Evolutionary conservation across 129 eudicot genomes (phyloP).

Genomic region (Mikania micrantha): DNA sequence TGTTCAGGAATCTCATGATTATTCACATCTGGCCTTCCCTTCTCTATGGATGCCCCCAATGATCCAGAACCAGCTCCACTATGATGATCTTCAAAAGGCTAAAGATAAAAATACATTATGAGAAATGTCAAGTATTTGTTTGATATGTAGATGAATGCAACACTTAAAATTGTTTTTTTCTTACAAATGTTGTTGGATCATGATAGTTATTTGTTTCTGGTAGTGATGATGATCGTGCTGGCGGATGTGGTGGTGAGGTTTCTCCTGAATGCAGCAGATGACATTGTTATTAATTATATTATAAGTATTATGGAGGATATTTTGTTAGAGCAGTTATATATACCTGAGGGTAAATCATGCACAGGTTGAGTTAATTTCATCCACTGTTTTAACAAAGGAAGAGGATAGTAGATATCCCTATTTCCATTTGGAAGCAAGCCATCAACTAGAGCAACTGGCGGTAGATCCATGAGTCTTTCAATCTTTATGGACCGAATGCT

Average conservation of each 20-base stretch:
- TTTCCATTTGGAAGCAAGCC: conserved; percentile 40
- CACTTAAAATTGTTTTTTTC: conserved; percentile 3
- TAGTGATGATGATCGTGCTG: conserved; percentile 62
- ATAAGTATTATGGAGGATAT: neutral
- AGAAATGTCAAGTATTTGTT: conserved; percentile 7
- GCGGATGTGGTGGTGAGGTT: conserved; percentile 55
- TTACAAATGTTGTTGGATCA: conserved; percentile 48
- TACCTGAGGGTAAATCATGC: conserved; percentile 85
- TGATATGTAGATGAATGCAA: neutral
- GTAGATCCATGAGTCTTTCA: conserved; percentile 61
- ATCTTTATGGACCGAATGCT: conserved; percentile 42
- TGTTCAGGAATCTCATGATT: conserved; percentile 28
- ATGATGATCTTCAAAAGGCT: conserved; percentile 1
- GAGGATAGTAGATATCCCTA: conserved; percentile 51
- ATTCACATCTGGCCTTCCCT: conserved; percentile 1
- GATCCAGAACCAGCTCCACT: conserved; percentile 4
- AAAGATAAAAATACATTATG: conserved; percentile 11
- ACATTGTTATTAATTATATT: conserved; percentile 6
- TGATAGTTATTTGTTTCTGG: conserved; percentile 35
- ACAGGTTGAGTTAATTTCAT: conserved; percentile 49
- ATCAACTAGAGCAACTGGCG: conserved; percentile 56
- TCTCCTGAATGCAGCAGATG: conserved; percentile 35
- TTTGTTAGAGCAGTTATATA: conserved; percentile 10
- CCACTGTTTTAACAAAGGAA: conserved; percentile 58
- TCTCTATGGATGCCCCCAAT: neutral